Evolutionary conservation across 805 yeast species (phyloP), one percentile per base, ranked within the genome.

Genomic region (Zygotorulaspora sp.): DNA sequence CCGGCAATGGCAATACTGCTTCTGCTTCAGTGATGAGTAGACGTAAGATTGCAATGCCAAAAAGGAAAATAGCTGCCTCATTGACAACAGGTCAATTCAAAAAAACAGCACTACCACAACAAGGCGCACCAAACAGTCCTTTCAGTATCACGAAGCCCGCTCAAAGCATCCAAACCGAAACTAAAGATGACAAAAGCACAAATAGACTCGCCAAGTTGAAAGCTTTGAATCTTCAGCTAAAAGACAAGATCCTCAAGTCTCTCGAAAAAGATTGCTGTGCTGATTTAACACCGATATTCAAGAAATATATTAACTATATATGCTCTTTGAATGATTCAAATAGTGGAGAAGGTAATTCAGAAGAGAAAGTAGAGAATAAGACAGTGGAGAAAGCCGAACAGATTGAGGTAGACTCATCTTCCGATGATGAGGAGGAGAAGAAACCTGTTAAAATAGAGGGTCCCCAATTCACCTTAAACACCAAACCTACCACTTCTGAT

Each of bases 391-490:
- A 11, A 8, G n/a, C 33, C 19, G 53, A 49, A 10, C n/a, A n/a
- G n/a, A 50, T 38, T 9, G 55, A 48, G 18, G 47, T 29, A 23
- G 51, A 51, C 2, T 65, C 72, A 3, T 78, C 72, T 36, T 65
- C 72, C 1, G 40, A 30, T 12, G 30, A 26, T 6, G 80, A 75
- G 31, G 80, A 75, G 30, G 68, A 75, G 1, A 84, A 78, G 22
- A 77, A 78, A 14, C 83, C 78, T 24, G 61, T 79, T 17, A 80
- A 78, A 54, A 72, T 82, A 19, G 75, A 83, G 58, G 94, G 94
- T 1, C 94, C 95, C 14, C 61, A 68, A 10, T 85, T 85, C 56
- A 71, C 69, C 6, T 45, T 75, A 20, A 57, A 55, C 11, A 52
- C 65, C 19, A 67, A 71, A 19, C 80, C 80, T 37, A 70, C 70